Evolutionary conservation across 352 stramenopile genomes (phyloP).

Genomic region (Phytophthora meadii): DNA sequence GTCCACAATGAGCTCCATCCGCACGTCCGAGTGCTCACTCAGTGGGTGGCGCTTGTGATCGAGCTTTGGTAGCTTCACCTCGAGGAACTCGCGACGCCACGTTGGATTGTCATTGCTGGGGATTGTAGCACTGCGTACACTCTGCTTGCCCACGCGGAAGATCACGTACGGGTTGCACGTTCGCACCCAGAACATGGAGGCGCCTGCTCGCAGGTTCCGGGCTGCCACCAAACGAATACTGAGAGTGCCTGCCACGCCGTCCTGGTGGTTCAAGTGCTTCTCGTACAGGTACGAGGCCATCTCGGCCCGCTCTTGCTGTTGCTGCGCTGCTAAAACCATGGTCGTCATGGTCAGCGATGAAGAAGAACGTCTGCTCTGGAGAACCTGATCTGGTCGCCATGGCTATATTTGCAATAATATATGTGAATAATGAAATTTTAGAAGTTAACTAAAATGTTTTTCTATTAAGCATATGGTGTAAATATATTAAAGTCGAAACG

Average conservation of each 20-base stretch:
- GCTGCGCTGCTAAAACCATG: slow-evolving; percentile 43
- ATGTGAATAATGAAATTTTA: neutral
- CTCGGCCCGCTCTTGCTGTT: slow-evolving; percentile 47
- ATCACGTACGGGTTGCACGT: slow-evolving; percentile 89
- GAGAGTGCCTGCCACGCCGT: slow-evolving; percentile 73
- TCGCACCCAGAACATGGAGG: slow-evolving; percentile 86
- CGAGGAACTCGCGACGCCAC: slow-evolving; percentile 75
- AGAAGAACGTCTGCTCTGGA: neutral
- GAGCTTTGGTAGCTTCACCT: slow-evolving; percentile 81
- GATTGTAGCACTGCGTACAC: slow-evolving; percentile 73
- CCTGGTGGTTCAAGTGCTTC: slow-evolving; percentile 81
- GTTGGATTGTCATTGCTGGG: slow-evolving; percentile 74
- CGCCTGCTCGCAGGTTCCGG: slow-evolving; percentile 67
- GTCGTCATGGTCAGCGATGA: slow-evolving; percentile 7
- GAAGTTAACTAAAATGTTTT: too few species aligned
- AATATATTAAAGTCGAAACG: slow-evolving; percentile 1
- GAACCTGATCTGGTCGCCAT: slow-evolving; percentile 15
- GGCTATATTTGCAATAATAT: neutral
- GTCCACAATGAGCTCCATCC: slow-evolving; percentile 77
- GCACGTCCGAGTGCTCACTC: slow-evolving; percentile 73
- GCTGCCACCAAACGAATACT: slow-evolving; percentile 78
- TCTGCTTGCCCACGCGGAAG: slow-evolving; percentile 80
- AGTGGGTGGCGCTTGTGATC: slow-evolving; percentile 62
- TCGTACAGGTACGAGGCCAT: slow-evolving; percentile 75
- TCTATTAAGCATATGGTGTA: slow-evolving; percentile 2